Percentiles rank a stretch among this genome's conserved stretches.
Conservation (phyloP, 805 yeast species). For the Ogataea chonburiensis region DNA sequence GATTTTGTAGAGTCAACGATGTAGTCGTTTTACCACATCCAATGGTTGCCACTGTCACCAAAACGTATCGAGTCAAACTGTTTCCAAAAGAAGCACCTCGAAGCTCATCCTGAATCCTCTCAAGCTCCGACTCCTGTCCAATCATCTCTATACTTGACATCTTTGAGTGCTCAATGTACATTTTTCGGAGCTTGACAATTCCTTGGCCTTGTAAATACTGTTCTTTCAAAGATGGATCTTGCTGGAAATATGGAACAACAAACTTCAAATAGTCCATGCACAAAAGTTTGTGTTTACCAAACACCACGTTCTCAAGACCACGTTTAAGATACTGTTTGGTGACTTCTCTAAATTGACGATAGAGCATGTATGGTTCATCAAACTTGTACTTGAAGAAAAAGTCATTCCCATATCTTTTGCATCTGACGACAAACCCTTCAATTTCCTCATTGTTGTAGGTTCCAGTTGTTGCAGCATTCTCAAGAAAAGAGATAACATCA, state of each 20-base stretch:
- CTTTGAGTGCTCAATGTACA: slow-evolving; percentile 54
- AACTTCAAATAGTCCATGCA: slow-evolving; percentile 70
- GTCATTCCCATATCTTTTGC: slow-evolving; percentile 42
- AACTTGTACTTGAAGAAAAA: slow-evolving; percentile 91
- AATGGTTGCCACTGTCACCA: slow-evolving; percentile 84
- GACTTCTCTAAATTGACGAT: slow-evolving; percentile 86
- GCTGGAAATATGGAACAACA: slow-evolving; percentile 53
- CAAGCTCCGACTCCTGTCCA: slow-evolving; percentile 43
- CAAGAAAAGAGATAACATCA: slow-evolving; percentile 50
- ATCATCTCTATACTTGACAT: slow-evolving; percentile 57
- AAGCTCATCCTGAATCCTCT: slow-evolving; percentile 30
- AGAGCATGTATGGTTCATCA: slow-evolving; percentile 91
- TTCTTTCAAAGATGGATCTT: slow-evolving; percentile 45
- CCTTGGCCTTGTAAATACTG: slow-evolving; percentile 60
- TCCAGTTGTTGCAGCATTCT: slow-evolving; percentile 62
- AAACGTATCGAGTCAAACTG: slow-evolving; percentile 50
- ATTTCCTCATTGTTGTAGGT: slow-evolving; percentile 67
- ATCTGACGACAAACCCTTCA: slow-evolving; percentile 92
- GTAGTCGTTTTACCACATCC: slow-evolving; percentile 96
- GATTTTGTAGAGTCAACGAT: slow-evolving; percentile 51
- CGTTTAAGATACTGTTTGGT: slow-evolving; percentile 56
- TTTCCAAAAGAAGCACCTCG: slow-evolving; percentile 28
- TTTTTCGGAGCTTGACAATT: slow-evolving; percentile 67
- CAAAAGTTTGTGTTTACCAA: slow-evolving; percentile 53
- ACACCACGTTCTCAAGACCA: slow-evolving; percentile 37